phyloP scores from a whole-genome alignment of 345 rosid genomes.

The Corchorus capsularis region DNA sequence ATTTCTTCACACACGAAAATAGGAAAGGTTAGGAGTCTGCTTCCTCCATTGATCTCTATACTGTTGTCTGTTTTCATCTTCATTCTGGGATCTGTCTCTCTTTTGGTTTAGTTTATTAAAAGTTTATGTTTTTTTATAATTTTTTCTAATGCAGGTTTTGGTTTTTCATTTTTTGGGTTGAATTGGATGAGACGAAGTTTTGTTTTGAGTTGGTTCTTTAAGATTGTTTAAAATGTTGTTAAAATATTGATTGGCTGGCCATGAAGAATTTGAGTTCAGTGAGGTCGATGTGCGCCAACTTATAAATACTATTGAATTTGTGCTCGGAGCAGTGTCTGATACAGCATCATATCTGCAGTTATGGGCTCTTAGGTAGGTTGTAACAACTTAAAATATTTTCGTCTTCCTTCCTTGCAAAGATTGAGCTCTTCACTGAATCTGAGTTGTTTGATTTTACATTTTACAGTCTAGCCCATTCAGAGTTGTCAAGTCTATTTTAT shows the following conservation, averaged over 20 bases:
- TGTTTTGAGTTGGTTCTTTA: no score
- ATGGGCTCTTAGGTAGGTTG: slow-evolving; percentile 70
- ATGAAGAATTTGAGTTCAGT: slow-evolving; percentile 67
- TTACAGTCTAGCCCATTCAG: slow-evolving; percentile 65
- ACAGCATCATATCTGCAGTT: slow-evolving; percentile 66
- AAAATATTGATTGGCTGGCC: no score
- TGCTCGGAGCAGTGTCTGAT: slow-evolving; percentile 69
- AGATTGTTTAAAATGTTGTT: no score
- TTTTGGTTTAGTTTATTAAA: neutral
- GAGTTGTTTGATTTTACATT: slow-evolving; percentile 18
- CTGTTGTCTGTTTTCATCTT: slow-evolving; percentile 56
- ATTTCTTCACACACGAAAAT: neutral
- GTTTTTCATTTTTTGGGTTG: neutral
- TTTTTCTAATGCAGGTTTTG: neutral
- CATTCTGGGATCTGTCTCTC: slow-evolving; percentile 30
- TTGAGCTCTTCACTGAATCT: slow-evolving; percentile 15
- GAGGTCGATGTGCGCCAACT: slow-evolving; percentile 70
- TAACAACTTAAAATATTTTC: neutral
- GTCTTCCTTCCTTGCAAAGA: neutral
- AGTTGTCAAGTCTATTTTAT: slow-evolving; percentile 64
- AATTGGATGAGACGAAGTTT: no score
- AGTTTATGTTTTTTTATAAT: neutral
- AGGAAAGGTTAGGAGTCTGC: slow-evolving; percentile 58
- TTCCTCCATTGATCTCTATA: slow-evolving; percentile 84
- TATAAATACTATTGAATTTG: slow-evolving; percentile 69